Conservation (phyloP, 805 yeast genomes). For the Metschnikowia rubicola region DNA sequence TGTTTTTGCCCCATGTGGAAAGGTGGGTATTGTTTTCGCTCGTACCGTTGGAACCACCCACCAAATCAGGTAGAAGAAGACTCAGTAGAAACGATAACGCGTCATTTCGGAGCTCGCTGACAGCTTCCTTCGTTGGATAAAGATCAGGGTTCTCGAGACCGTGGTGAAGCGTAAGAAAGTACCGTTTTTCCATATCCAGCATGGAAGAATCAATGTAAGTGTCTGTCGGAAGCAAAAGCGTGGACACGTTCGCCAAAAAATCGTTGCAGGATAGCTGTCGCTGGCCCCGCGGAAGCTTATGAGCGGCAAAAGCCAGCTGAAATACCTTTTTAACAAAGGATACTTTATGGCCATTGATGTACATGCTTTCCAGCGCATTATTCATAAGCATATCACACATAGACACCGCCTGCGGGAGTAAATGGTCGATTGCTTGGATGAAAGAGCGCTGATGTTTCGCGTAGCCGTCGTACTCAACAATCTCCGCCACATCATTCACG, state of each 20-base stretch:
- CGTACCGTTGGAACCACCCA: slow-evolving; percentile 34
- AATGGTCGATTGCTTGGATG: slow-evolving; percentile 58
- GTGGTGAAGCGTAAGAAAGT: slow-evolving; percentile 28
- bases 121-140: slow-evolving; percentile 31
- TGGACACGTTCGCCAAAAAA: slow-evolving; percentile 24
- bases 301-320: slow-evolving; percentile 23
- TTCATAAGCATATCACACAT: slow-evolving; percentile 35
- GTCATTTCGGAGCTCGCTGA: slow-evolving; percentile 29
- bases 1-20: slow-evolving; percentile 9
- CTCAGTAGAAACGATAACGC: slow-evolving; percentile 24
- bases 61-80: slow-evolving; percentile 24
- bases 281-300: slow-evolving; percentile 2
- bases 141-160: slow-evolving; percentile 14
- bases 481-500: slow-evolving; percentile 44
- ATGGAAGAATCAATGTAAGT: slow-evolving; percentile 23
- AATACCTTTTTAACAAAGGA: slow-evolving; percentile 28
- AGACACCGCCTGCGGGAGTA: slow-evolving; percentile 35
- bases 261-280: slow-evolving; percentile 25
- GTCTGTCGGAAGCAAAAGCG: slow-evolving; percentile 37
- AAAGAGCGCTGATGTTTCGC: slow-evolving; percentile 64
- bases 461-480: slow-evolving; percentile 53
- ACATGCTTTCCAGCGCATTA: neutral
- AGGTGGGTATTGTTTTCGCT: neutral
- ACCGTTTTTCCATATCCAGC: slow-evolving; percentile 24
- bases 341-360: slow-evolving; percentile 21